Conservation (phyloP, 192 early-diverging fungal genomes). For the Podila clonocystis region DNA sequence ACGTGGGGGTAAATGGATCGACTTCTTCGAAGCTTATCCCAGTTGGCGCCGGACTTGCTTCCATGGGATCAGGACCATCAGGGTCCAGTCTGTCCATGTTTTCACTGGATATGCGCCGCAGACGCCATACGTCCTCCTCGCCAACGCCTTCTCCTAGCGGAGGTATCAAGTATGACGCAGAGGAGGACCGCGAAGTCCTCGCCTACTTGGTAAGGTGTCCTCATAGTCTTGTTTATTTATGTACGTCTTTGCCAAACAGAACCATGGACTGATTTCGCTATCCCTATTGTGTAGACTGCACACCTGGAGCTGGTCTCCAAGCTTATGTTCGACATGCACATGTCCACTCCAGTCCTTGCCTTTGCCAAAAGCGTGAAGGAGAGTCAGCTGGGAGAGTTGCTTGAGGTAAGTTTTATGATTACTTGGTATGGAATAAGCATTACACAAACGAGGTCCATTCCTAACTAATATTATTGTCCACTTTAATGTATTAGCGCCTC, state of each 20-base stretch:
- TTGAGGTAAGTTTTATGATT: too few relatives aligned
- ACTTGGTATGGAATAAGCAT: too few relatives aligned
- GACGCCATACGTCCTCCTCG: conserved; percentile 14
- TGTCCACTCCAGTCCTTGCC: conserved; percentile 16
- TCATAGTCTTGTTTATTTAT: background rate
- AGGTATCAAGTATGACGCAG: conserved; percentile 34
- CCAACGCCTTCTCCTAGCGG: background rate
- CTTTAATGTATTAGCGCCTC: conserved; percentile 22
- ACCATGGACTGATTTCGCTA: background rate
- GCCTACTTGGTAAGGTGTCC: conserved; percentile 28
- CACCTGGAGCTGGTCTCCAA: conserved; percentile 40
- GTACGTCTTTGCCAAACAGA: background rate
- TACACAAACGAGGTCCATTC: too few relatives aligned
- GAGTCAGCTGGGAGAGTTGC: conserved; percentile 11
- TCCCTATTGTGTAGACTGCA: conserved; percentile 14
- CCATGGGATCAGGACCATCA: conserved; percentile 1
- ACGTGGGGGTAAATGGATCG: background rate
- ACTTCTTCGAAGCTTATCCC: background rate
- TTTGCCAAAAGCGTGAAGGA: conserved; percentile 40
- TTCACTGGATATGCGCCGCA: conserved; percentile 28
- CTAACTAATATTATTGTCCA: too few relatives aligned
- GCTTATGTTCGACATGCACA: conserved; percentile 40
- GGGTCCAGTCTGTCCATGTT: conserved; percentile 20
- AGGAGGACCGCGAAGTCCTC: conserved; percentile 33
- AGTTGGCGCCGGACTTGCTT: conserved; percentile 5